Evolutionary conservation across 768 basidiomycete genomes (phyloP), one percentile per base, ranked within the genome.

Genomic region (Hypholoma sublateritium): DNA sequence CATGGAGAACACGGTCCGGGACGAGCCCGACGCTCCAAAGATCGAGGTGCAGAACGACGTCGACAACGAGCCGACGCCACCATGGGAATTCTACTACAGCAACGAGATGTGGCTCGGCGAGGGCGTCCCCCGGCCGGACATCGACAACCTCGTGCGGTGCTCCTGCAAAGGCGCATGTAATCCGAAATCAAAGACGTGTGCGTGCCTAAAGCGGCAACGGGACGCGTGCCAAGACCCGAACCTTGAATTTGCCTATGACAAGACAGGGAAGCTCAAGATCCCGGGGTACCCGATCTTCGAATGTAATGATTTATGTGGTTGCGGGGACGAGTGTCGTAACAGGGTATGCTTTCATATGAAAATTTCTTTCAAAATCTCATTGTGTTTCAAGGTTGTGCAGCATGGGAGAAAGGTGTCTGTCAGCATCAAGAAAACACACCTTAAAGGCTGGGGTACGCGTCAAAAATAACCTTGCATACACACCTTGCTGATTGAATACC

Each of bases 71-170:
- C 76, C 83, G 9, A 82, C 86, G 19, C 93, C 94, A 0, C 82
- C 81, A 22, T 93, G 89, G 83, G 93, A 96, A 64, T 97, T 95
- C 64, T 77, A 87, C 58, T 96, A 96, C 68, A 86, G 89, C 11
- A 95, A 96, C 68, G 72, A 82, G 51, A 84, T 94, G 77, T 89
- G 89, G 80, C 85, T 86, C 57, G 83, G 81, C 1, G 78, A 85
- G 12, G 83, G 76, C 4, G 88, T 95, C 2, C 85, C 87, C 0
- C 79, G 78, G 11, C 88, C 91, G 1, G 85, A 89, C 59, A 64
- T 81, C 17, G 70, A 73, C 34, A 75, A 75, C 22, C 70, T 93
- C 44, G 65, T 77, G 24, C 83, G 92, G 2, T 97, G 94, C 62
- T 80, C 77, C 53, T 97, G 94, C 65, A 70, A 81, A 14, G 93